Base-by-base conservation (phyloP, 805 yeast species). In the Saccharomycopsis schoenii region DNA sequence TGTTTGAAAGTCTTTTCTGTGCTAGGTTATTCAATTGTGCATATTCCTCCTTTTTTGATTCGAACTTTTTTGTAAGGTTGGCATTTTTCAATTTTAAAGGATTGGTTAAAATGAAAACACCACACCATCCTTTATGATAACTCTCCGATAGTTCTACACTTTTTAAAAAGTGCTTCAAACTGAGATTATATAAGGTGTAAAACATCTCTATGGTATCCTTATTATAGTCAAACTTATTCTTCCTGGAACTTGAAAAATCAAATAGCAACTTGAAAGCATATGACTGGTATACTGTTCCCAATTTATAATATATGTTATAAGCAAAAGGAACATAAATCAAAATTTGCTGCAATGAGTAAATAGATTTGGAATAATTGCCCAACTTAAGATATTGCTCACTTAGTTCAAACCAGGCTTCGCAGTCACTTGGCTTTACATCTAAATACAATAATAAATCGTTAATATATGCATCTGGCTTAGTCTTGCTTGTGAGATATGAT, bases 371-470 rank as follows among this genome's bases (percentile, higher is more conserved):
- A 65, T 80, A 84, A 68, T 84, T 83, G 1, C 91, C 91, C 9
- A 78, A 63, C 14, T 74, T 70, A 25, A 72, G 72, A 69, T 93
- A 93, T n/a, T 80, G 75, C 42, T 83, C 82, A 2, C 84, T 86
- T 60, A 91, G 75, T 71, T 89, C 96, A 56, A 83, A 77, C 96
- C 96, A 90, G 1, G 87, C 75, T 64, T 86, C 84, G 1, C 81
- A 75, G 71, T 94, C 98, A 21, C 85, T 70, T 1, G 97, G 97
- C 66, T 81, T 83, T 58, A 78, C 73, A 60, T 84, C 85, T 58
- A 89, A 72, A 65, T 79, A 81, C 41, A 76, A 78, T 11, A 76
- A 74, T 66, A 92, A 76, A 59, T 78, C 80, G 41, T 76, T 74
- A 55, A 89, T 78, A 69, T 83, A 88, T n/a, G 72, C 73, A 59